These are phyloP conservation scores for Penicillium occitanis DNA, from an alignment of 2,329 filamentous ascomycete genomes.

Conservation along the genomic window DNA sequence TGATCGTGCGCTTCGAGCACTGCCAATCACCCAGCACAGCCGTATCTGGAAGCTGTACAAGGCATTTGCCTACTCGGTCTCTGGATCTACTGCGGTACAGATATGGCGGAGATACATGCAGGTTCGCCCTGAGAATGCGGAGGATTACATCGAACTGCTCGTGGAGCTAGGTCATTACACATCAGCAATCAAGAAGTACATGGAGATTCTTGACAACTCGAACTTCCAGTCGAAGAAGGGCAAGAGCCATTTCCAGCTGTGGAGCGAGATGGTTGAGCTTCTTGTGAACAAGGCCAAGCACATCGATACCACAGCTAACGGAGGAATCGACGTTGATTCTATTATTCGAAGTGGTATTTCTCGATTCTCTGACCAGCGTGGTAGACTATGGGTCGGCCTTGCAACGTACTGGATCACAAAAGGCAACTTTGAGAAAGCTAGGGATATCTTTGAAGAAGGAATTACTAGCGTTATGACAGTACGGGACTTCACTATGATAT, in stretches of 20 bases:
- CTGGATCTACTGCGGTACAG: slow-evolving; percentile 84
- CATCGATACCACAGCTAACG: slow-evolving; percentile 75
- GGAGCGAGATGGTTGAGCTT: slow-evolving; percentile 96
- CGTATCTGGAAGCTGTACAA: slow-evolving; percentile 91
- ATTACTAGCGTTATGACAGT: slow-evolving; percentile 99
- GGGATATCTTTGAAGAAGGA: slow-evolving; percentile 93
- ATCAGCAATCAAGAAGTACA: slow-evolving; percentile 87
- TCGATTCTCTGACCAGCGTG: slow-evolving; percentile 88
- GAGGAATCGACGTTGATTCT: slow-evolving; percentile 83
- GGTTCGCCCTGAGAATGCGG: slow-evolving; percentile 89
- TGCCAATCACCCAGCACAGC: slow-evolving; percentile 93
- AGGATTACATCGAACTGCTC: slow-evolving; percentile 91
- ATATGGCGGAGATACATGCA: slow-evolving; percentile 97
- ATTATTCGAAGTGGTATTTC: slow-evolving; percentile 91
- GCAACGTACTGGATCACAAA: slow-evolving; percentile 96
- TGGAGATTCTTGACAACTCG: slow-evolving; percentile 85
- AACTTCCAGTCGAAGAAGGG: slow-evolving; percentile 89
- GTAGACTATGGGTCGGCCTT: slow-evolving; percentile 90
- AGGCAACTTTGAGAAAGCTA: slow-evolving; percentile 86
- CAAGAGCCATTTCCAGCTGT: slow-evolving; percentile 93
- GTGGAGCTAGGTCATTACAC: slow-evolving; percentile 79
- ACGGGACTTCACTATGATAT: slow-evolving; percentile 92
- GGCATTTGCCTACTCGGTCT: slow-evolving; percentile 86
- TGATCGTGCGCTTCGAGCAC: slow-evolving; percentile 83
- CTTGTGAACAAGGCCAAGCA: slow-evolving; percentile 87